Percentiles rank a stretch among this genome's conserved stretches.
Evolutionary conservation across 2,329 filamentous ascomycete species (phyloP).

Genomic region (Monosporascus sp.): DNA sequence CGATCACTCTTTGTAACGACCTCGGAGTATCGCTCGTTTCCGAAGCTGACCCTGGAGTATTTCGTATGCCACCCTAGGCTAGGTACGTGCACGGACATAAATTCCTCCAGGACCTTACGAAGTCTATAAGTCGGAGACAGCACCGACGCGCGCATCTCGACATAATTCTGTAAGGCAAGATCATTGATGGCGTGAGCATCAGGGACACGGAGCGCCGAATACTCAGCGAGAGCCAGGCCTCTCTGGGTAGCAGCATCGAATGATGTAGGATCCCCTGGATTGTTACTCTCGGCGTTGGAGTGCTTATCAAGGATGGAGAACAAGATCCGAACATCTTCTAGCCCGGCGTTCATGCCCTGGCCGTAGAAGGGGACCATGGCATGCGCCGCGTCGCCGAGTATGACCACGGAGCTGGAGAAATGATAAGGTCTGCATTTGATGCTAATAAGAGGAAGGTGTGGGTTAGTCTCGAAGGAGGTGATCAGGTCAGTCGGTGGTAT

Average conservation of each 20-base stretch:
- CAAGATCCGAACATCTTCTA: slow-evolving; percentile 87
- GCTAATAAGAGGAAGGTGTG: slow-evolving; percentile 86
- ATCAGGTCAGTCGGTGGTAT: slow-evolving; percentile 65
- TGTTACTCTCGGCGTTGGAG: slow-evolving; percentile 40
- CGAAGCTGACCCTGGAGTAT: slow-evolving; percentile 88
- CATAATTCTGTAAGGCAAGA: slow-evolving; percentile 83
- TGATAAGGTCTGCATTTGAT: slow-evolving; percentile 92
- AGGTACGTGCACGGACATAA: slow-evolving; percentile 70
- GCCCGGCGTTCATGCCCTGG: slow-evolving; percentile 93
- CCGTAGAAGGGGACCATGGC: slow-evolving; percentile 99
- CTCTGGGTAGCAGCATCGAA: slow-evolving; percentile 54
- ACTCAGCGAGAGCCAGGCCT: slow-evolving; percentile 68
- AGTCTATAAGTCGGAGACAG: slow-evolving; percentile 70
- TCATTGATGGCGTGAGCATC: slow-evolving; percentile 91
- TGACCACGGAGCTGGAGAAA: slow-evolving; percentile 68
- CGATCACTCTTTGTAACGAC: slow-evolving; percentile 65
- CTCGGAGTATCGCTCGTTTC: slow-evolving; percentile 84
- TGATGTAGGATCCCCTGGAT: slow-evolving; percentile 19
- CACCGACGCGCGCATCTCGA: slow-evolving; percentile 88
- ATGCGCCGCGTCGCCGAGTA: slow-evolving; percentile 90
- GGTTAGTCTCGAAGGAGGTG: slow-evolving; percentile 72
- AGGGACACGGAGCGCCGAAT: slow-evolving; percentile 65
- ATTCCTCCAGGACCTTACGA: slow-evolving; percentile 83
- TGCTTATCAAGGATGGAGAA: slow-evolving; percentile 77
- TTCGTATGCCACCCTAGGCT: slow-evolving; percentile 83